phyloP scores from a whole-genome alignment of 805 yeast genomes.

The Yarrowia sp. region DNA sequence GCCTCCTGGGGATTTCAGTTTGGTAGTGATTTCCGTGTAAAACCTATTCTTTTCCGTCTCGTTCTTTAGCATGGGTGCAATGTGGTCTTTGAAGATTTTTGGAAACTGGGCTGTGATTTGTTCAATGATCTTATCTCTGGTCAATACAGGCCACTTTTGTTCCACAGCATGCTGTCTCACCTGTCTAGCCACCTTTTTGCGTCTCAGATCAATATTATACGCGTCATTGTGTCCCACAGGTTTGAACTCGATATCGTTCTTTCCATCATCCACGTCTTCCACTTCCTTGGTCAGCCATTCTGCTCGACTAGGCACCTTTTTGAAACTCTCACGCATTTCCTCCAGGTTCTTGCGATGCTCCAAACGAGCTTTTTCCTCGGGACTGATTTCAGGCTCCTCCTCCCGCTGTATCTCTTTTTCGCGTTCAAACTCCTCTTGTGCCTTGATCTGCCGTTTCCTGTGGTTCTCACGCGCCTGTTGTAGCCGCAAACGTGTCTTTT shows the following conservation, averaged over 20 bases:
- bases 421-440: background rate
- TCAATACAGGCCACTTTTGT: background rate
- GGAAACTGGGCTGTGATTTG: background rate
- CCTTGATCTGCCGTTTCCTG: background rate
- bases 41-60: background rate
- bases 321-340: background rate
- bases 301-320: background rate
- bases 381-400: too few species aligned
- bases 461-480: too few species aligned
- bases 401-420: too few species aligned
- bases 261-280: constrained; percentile 1
- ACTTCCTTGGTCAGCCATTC: background rate
- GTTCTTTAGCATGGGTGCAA: background rate
- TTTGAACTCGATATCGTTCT: background rate
- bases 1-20: background rate
- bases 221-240: background rate
- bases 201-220: background rate
- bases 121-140: background rate
- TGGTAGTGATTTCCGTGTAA: background rate
- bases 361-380: too few species aligned
- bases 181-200: background rate
- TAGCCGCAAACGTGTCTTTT: too few species aligned
- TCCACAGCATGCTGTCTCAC: background rate
- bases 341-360: background rate
- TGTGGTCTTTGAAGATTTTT: background rate